Evolutionary conservation across 192 early-diverging fungal genomes (phyloP).

Genomic region (Backusella parvicylindrica): DNA sequence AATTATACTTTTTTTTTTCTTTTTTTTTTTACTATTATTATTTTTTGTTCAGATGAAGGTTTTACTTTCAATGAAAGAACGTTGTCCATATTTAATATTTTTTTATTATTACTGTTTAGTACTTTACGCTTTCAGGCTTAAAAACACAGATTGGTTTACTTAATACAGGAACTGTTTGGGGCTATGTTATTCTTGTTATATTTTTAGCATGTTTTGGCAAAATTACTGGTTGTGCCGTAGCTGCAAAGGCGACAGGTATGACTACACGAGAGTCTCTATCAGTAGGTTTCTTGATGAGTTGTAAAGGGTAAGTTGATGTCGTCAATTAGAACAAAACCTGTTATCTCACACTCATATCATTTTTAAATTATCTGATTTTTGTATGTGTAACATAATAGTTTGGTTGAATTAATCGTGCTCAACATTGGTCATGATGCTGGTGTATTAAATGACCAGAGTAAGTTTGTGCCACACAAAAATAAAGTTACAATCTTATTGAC

Average conservation of each 20-base stretch:
- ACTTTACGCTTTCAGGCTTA: slow-evolving; percentile 91
- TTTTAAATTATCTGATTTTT: too few species aligned
- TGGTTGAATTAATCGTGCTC: slow-evolving; percentile 94
- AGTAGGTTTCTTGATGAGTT: slow-evolving; percentile 91
- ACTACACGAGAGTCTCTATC: slow-evolving; percentile 81
- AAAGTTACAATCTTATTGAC: background rate
- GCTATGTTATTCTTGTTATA: slow-evolving; percentile 71
- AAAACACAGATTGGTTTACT: slow-evolving; percentile 83
- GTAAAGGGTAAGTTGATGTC: slow-evolving; percentile 76
- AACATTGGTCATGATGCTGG: slow-evolving; percentile 87
- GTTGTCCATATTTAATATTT: background rate
- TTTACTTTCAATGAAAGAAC: background rate
- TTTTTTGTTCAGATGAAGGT: background rate
- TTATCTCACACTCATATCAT: too few species aligned
- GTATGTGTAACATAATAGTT: slow-evolving; percentile 30
- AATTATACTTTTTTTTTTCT: too few species aligned
- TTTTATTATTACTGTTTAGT: slow-evolving; percentile 40
- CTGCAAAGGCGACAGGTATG: slow-evolving; percentile 67
- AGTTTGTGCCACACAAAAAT: background rate
- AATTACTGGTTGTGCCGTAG: slow-evolving; percentile 71
- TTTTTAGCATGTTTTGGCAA: slow-evolving; percentile 81
- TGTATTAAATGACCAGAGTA: slow-evolving; percentile 67
- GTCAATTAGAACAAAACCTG: too few species aligned
- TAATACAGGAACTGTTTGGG: slow-evolving; percentile 70
- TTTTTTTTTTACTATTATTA: too few species aligned